Conservation (phyloP, 2,329 filamentous ascomycete species). For the Tolypocladium cylindrosporum region DNA sequence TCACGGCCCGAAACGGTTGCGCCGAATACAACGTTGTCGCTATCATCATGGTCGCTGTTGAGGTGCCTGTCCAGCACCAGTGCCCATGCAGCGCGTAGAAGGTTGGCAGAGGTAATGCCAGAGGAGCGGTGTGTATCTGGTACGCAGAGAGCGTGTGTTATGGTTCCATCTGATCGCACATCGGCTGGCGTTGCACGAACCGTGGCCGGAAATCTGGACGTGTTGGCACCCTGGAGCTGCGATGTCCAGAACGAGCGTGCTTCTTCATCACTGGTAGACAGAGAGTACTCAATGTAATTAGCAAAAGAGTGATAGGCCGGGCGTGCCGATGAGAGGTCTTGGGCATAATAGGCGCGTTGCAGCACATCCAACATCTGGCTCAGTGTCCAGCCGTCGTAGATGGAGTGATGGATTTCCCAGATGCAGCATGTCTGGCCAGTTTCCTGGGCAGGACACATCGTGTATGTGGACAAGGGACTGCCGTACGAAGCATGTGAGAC, state of each 20-base stretch:
- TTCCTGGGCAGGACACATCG: not conserved
- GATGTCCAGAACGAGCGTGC: not conserved
- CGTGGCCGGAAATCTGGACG: not conserved
- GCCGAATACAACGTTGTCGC: slow-evolving; percentile 15
- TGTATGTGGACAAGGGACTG: slow-evolving; percentile 8
- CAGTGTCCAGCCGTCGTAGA: slow-evolving; percentile 14
- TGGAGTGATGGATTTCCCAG: slow-evolving; percentile 10
- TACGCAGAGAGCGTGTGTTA: not conserved
- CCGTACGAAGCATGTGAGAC: not conserved
- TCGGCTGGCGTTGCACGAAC: not conserved
- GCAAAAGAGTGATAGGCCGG: not conserved
- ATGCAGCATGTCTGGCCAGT: not conserved
- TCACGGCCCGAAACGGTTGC: slow-evolving; percentile 17
- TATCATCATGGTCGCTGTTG: not conserved
- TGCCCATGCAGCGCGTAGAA: slow-evolving; percentile 16
- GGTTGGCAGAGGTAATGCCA: slow-evolving; percentile 9
- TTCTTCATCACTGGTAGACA: not conserved
- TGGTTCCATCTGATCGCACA: slow-evolving; percentile 1
- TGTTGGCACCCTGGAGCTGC: not conserved
- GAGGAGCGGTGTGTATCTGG: not conserved
- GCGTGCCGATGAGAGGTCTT: not conserved
- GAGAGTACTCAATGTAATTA: slow-evolving; percentile 3
- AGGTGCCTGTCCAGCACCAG: slow-evolving; percentile 11
- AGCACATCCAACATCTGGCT: slow-evolving; percentile 1
- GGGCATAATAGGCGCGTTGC: not conserved